Evolutionary conservation across 2,329 filamentous ascomycete genomes (phyloP), one percentile per base, ranked within the genome.

Genomic region (Blumeriella jaapii): DNA sequence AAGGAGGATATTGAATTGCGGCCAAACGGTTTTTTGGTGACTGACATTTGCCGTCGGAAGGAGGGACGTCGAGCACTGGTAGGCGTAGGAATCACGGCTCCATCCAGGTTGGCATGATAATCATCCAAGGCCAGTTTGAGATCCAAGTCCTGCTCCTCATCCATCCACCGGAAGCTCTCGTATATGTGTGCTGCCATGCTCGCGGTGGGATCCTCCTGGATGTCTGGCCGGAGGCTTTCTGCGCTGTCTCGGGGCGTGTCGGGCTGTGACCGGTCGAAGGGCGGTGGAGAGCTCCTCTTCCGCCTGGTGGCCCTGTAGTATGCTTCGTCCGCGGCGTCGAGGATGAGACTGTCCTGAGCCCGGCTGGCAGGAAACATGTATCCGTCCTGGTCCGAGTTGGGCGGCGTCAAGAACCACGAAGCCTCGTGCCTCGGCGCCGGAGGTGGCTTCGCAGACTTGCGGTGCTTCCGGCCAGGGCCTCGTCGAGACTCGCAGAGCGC

Each of bases 81-180:
- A 31, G 61, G 56, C 44, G 55, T 48, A 5, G 68, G 61, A 5
- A 65, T 53, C 14, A 68, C 59, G 19, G 69, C 66, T 23, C 72
- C 59, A n/a, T 58, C 65, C 20, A 76, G 59, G 47, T 77, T 77
- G 29, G 69, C 63, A 51, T 82, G 77, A 50, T 83, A 82, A 52
- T 83, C 76, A 52, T 84, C 77, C 19, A 85, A 59, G 23, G 67
- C 68, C 23, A 87, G 64, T 28, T 70, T 65, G 15, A 79, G 57
- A 48, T 87, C 79, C 19, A 87, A 61, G 34, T 81, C 71, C 12
- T 78, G 70, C 34, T 82, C 75, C 38, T 83, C 77, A 18, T 86
- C 79, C 16, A 85, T 61, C 78, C 80, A 84, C 31, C 75, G 68
- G 46, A 85, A 80, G 52, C 68, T 78, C 42, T 84, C 74, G 31